Conservation (phyloP, 306 rosid species). For the Trifolium fragiferum region DNA sequence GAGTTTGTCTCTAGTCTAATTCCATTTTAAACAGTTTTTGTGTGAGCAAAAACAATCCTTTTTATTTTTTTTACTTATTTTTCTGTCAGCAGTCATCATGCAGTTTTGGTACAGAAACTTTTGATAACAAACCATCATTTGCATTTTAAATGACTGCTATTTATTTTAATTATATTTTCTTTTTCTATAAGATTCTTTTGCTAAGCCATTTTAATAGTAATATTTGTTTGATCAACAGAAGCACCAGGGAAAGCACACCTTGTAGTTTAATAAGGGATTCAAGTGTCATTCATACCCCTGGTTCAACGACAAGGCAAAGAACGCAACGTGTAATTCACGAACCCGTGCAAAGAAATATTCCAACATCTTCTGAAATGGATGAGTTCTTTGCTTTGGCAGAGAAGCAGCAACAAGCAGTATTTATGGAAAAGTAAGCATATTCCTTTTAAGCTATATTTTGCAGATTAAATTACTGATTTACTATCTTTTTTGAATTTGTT, state of each 20-base stretch:
- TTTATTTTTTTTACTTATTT: slow-evolving; percentile 39
- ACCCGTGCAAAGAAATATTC: slow-evolving; percentile 59
- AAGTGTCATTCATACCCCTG: slow-evolving; percentile 56
- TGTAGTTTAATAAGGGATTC: slow-evolving; percentile 73
- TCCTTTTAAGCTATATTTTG: neutral
- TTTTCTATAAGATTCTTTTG: slow-evolving; percentile 8
- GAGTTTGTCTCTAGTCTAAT: slow-evolving; percentile 46
- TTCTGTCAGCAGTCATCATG: slow-evolving; percentile 45
- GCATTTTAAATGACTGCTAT: slow-evolving; percentile 21
- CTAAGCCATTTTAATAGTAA: slow-evolving; percentile 17
- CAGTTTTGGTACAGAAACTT: slow-evolving; percentile 46
- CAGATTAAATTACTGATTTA: neutral
- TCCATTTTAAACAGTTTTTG: slow-evolving; percentile 27
- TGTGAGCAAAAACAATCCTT: slow-evolving; percentile 17
- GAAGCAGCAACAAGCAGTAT: slow-evolving; percentile 75
- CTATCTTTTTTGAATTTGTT: neutral
- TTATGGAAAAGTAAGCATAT: slow-evolving; percentile 65
- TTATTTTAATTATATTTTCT: neutral
- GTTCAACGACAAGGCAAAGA: slow-evolving; percentile 69
- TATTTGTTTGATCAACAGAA: slow-evolving; percentile 46
- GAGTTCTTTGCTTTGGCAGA: slow-evolving; percentile 84
- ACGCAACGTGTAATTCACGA: slow-evolving; percentile 41
- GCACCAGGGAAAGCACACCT: slow-evolving; percentile 85
- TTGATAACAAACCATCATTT: slow-evolving; percentile 29
- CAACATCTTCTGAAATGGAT: slow-evolving; percentile 74